Percentiles rank a stretch among this genome's conserved stretches.
phyloP scores from a whole-genome alignment of 2,329 filamentous ascomycete genomes.

The Penicillium sp. region DNA sequence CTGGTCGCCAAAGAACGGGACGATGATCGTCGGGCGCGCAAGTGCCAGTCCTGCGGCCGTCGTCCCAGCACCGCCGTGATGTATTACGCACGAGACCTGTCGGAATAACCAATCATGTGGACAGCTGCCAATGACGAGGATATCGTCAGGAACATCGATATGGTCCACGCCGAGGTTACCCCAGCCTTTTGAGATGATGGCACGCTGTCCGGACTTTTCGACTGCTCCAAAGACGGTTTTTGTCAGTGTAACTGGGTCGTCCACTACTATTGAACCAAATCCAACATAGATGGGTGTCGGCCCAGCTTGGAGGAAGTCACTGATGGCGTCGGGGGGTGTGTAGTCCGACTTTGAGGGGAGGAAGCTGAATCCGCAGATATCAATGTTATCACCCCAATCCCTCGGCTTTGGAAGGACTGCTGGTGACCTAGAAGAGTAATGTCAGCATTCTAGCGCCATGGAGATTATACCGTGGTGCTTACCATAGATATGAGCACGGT shows the following conservation, averaged over 20 bases:
- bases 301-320: slow-evolving; percentile 64
- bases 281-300: slow-evolving; percentile 77
- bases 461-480: slow-evolving; percentile 6
- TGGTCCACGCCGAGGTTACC: slow-evolving; percentile 74
- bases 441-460: background rate
- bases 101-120: slow-evolving; percentile 90
- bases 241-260: slow-evolving; percentile 70
- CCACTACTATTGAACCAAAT: slow-evolving; percentile 78
- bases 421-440: slow-evolving; percentile 55
- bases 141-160: slow-evolving; percentile 66
- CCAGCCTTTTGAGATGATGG: slow-evolving; percentile 84
- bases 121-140: slow-evolving; percentile 80
- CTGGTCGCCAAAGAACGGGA: slow-evolving; percentile 85
- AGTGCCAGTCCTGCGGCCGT: slow-evolving; percentile 81
- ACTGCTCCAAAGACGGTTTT: slow-evolving; percentile 70
- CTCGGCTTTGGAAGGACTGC: slow-evolving; percentile 73
- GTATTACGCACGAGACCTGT: slow-evolving; percentile 75
- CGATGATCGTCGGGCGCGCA: slow-evolving; percentile 75
- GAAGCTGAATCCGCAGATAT: slow-evolving; percentile 74
- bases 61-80: slow-evolving; percentile 84
- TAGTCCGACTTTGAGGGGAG: slow-evolving; percentile 66
- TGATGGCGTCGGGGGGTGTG: slow-evolving; percentile 63
- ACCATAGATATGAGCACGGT: slow-evolving; percentile 90
- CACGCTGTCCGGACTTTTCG: slow-evolving; percentile 64
- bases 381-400: slow-evolving; percentile 71